phyloP scores from a whole-genome alignment of 257 asterid genomes.

The Solanum megistacrolobum region DNA sequence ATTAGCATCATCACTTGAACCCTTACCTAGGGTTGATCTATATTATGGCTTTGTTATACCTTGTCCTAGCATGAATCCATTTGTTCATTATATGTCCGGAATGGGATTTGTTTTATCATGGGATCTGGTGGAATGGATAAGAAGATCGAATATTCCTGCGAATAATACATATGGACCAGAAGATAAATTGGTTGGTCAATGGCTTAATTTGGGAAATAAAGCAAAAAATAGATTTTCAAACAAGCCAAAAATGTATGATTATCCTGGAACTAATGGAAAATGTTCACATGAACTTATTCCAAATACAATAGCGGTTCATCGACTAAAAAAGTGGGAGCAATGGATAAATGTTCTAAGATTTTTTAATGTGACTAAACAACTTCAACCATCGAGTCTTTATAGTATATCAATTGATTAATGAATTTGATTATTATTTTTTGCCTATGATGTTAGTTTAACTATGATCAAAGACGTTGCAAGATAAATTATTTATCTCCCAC shows the following conservation, averaged over 20 bases:
- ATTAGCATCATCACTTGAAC: constrained; percentile 34
- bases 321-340: constrained; percentile 68
- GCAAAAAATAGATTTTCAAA: constrained; percentile 55
- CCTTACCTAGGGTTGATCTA: constrained; percentile 44
- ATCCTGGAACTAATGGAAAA: constrained; percentile 71
- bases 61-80: constrained; percentile 66
- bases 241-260: constrained; percentile 73
- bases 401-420: constrained; percentile 10
- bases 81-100: constrained; percentile 69
- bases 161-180: constrained; percentile 55
- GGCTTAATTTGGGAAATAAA: constrained; percentile 53
- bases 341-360: constrained; percentile 50
- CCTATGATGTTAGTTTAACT: not conserved
- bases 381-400: constrained; percentile 30
- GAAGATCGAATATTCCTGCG: constrained; percentile 23
- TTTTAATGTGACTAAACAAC: constrained; percentile 53
- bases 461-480: not conserved
- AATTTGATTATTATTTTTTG: not conserved
- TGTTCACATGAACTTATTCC: constrained; percentile 70
- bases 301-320: constrained; percentile 58
- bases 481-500: not conserved
- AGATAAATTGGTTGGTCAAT: constrained; percentile 62
- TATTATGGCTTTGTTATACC: constrained; percentile 79
- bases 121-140: constrained; percentile 76
- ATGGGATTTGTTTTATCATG: constrained; percentile 76